phyloP scores from a whole-genome alignment of 169 alveolate species.

The Cryptosporidium tyzzeri region DNA sequence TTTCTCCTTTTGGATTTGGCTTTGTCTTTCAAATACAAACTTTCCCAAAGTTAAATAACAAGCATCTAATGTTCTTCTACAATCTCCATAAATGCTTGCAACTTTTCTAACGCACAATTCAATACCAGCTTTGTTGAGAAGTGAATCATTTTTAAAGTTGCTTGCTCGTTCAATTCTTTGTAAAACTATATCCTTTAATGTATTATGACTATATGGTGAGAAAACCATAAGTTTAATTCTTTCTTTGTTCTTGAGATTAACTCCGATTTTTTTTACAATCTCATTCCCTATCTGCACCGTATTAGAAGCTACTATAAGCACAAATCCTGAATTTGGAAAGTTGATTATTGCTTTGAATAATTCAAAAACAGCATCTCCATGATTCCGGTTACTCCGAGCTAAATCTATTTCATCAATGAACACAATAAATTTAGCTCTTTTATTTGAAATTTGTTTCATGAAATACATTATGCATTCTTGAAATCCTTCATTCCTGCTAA shows the following conservation, averaged over 20 bases:
- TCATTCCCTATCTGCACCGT: slow-evolving; percentile 47
- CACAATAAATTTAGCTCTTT: slow-evolving; percentile 15
- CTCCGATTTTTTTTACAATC: slow-evolving; percentile 12
- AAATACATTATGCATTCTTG: slow-evolving; percentile 27
- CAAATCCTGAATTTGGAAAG: slow-evolving; percentile 27
- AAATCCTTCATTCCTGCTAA: slow-evolving; percentile 18
- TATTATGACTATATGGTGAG: slow-evolving; percentile 55
- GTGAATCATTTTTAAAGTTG: not conserved
- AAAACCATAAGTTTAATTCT: slow-evolving; percentile 55
- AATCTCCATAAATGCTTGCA: slow-evolving; percentile 70
- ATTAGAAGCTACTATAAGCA: slow-evolving; percentile 31
- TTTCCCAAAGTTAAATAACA: slow-evolving; percentile 51
- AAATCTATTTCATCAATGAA: slow-evolving; percentile 68
- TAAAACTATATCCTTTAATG: slow-evolving; percentile 45
- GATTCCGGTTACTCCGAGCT: not conserved
- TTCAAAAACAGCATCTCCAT: slow-evolving; percentile 11
- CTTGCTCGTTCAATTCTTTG: not conserved
- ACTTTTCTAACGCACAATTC: slow-evolving; percentile 70
- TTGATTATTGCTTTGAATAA: slow-evolving; percentile 38
- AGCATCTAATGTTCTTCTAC: slow-evolving; percentile 72
- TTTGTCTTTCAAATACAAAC: slow-evolving; percentile 24
- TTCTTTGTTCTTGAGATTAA: slow-evolving; percentile 7
- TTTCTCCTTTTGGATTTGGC: not conserved
- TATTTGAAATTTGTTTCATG: slow-evolving; percentile 16
- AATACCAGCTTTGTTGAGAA: slow-evolving; percentile 43